A percentile compares a stretch with the other conserved stretches of the same genome.
These are phyloP conservation scores for Zymoseptoria brevis DNA, from an alignment of 2,329 filamentous ascomycete species.

Conservation along the genomic window DNA sequence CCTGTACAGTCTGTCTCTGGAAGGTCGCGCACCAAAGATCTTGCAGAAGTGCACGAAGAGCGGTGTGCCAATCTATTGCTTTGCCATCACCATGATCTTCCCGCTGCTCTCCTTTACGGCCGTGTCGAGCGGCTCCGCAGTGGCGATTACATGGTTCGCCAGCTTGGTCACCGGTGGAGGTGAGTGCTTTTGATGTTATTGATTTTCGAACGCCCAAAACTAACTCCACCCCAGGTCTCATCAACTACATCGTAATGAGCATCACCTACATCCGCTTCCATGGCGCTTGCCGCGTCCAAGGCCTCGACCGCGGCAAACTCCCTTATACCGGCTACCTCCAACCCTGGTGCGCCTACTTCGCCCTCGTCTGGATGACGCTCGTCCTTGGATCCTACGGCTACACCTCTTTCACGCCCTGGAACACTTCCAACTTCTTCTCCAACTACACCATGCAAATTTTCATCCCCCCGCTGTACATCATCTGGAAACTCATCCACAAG, in stretches of 20 bases:
- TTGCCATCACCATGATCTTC: conserved; percentile 40
- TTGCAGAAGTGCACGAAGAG: conserved; percentile 52
- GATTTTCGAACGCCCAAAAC: background rate
- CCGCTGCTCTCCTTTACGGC: conserved; percentile 30
- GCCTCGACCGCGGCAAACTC: conserved; percentile 44
- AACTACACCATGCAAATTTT: conserved; percentile 39
- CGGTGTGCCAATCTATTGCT: conserved; percentile 55
- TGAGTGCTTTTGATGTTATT: background rate
- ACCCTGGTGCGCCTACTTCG: conserved; percentile 46
- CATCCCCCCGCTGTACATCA: conserved; percentile 19
- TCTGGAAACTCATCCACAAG: conserved; percentile 55
- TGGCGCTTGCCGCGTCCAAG: conserved; percentile 45
- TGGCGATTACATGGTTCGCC: conserved; percentile 36
- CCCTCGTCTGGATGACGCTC: conserved; percentile 24
- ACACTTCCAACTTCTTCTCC: conserved; percentile 37
- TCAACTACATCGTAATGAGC: conserved; percentile 56
- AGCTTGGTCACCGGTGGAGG: conserved; percentile 51
- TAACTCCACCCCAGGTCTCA: conserved; percentile 33
- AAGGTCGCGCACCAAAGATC: conserved; percentile 47
- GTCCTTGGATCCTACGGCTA: conserved; percentile 50
- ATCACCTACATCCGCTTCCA: conserved; percentile 54
- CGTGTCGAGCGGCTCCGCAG: conserved; percentile 24
- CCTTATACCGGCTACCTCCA: conserved; percentile 52
- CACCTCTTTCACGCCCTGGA: conserved; percentile 41
- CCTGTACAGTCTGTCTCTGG: conserved; percentile 46